These are phyloP conservation scores for Pleomassaria siparia DNA, from an alignment of 2,329 filamentous ascomycete genomes.

Conservation along the genomic window DNA sequence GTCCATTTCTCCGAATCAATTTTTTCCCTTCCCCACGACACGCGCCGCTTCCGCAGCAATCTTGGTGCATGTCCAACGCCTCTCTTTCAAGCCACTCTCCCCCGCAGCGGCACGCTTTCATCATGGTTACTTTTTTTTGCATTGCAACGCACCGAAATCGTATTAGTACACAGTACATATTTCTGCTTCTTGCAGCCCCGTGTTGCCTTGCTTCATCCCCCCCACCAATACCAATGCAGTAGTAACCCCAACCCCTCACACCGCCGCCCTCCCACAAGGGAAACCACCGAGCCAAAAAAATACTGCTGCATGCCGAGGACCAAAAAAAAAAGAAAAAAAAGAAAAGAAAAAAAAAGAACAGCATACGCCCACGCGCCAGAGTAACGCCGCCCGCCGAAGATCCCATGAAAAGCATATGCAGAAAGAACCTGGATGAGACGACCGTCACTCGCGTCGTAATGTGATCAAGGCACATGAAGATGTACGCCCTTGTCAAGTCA, in stretches of 20 bases:
- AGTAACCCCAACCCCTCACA: constrained; percentile 7
- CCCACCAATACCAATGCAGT: constrained; percentile 10
- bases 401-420: constrained; percentile 5
- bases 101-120: not conserved
- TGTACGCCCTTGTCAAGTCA: constrained; percentile 9
- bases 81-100: not conserved
- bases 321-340: constrained; percentile 4
- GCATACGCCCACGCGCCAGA: constrained; percentile 7
- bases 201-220: not conserved
- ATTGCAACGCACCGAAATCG: not conserved
- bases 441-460: constrained; percentile 1
- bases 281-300: too few species aligned
- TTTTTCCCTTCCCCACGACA: not conserved
- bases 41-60: constrained; percentile 7
- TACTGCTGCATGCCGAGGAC: too few species aligned
- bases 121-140: constrained; percentile 13
- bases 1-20: not conserved
- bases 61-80: not conserved
- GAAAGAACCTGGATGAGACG: constrained; percentile 9
- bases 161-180: constrained; percentile 10
- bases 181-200: too few species aligned
- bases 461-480: not conserved
- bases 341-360: constrained; percentile 1
- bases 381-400: constrained; percentile 5
- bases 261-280: constrained; percentile 1